phyloP scores from a whole-genome alignment of 2,329 filamentous ascomycete species.

The Teratosphaeria pseudoeucalypti region DNA sequence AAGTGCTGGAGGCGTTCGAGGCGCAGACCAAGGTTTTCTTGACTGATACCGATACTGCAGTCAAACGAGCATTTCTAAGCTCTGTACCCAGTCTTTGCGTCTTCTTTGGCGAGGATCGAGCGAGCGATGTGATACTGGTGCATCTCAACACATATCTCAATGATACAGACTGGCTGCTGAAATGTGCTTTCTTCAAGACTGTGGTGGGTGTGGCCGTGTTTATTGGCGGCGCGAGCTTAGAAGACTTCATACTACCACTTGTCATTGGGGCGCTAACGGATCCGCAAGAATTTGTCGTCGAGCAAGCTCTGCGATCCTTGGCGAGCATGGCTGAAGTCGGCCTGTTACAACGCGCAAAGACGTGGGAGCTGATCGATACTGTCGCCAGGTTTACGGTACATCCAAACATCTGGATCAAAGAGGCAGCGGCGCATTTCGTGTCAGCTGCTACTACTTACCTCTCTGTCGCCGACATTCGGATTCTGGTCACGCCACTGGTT shows the following conservation, averaged over 20 bases:
- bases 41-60: constrained; percentile 74
- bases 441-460: constrained; percentile 65
- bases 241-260: constrained; percentile 89
- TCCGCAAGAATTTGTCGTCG: constrained; percentile 85
- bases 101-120: constrained; percentile 85
- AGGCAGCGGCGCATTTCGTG: constrained; percentile 77
- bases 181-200: constrained; percentile 92
- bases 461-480: constrained; percentile 69
- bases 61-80: constrained; percentile 79
- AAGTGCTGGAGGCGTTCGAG: constrained; percentile 77
- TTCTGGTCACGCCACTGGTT: constrained; percentile 71
- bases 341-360: constrained; percentile 70
- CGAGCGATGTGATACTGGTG: constrained; percentile 90
- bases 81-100: constrained; percentile 88
- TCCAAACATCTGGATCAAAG: constrained; percentile 89
- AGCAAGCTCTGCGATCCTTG: constrained; percentile 77
- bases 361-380: constrained; percentile 79
- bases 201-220: constrained; percentile 89
- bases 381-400: constrained; percentile 81
- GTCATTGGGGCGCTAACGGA: constrained; percentile 95
- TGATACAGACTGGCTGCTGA: constrained; percentile 90
- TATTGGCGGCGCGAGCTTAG: constrained; percentile 75
- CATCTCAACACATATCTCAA: constrained; percentile 97
- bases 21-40: constrained; percentile 79
- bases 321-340: constrained; percentile 82